Percentiles rank a stretch among this genome's conserved stretches.
Conservation (phyloP, 2,329 filamentous ascomycete genomes). For the Purpureocillium lavendulum region DNA sequence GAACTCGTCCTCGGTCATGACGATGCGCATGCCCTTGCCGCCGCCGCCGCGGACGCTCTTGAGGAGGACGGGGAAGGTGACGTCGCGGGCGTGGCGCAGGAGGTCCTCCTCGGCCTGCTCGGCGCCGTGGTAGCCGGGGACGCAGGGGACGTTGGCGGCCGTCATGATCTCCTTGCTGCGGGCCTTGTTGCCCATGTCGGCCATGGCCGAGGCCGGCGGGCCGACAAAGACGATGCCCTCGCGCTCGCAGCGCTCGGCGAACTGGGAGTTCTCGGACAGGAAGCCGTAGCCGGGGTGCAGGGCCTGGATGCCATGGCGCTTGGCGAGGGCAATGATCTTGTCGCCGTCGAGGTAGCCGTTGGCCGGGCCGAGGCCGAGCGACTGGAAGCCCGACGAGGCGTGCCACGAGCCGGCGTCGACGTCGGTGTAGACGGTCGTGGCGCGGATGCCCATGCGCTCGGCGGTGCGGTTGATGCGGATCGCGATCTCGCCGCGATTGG, state of each 20-base stretch:
- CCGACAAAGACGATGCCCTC: conserved; percentile 93
- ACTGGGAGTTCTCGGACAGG: conserved; percentile 84
- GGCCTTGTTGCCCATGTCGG: conserved; percentile 91
- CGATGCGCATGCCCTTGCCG: conserved; percentile 78
- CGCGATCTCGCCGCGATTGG: conserved; percentile 94
- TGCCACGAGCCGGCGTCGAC: conserved; percentile 84
- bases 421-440: conserved; percentile 91
- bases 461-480: conserved; percentile 88
- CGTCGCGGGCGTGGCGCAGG: conserved; percentile 61
- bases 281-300: conserved; percentile 97
- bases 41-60: conserved; percentile 78
- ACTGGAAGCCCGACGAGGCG: conserved; percentile 73
- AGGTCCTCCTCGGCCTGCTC: conserved; percentile 63
- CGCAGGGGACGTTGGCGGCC: conserved; percentile 87
- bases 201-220: conserved; percentile 71
- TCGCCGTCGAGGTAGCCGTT: conserved; percentile 90
- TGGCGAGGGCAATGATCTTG: conserved; percentile 81
- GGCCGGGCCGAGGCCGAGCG: conserved; percentile 74
- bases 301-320: conserved; percentile 77
- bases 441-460: conserved; percentile 78
- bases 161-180: conserved; percentile 96
- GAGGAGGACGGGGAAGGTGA: conserved; percentile 62
- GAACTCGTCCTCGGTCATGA: conserved; percentile 60
- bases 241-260: conserved; percentile 80
- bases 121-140: conserved; percentile 86